Percentiles rank a stretch among this genome's conserved stretches.
These are phyloP conservation scores for Hanseniaspora gamundiae DNA, from an alignment of 1,139 yeast species.

Conservation along the genomic window DNA sequence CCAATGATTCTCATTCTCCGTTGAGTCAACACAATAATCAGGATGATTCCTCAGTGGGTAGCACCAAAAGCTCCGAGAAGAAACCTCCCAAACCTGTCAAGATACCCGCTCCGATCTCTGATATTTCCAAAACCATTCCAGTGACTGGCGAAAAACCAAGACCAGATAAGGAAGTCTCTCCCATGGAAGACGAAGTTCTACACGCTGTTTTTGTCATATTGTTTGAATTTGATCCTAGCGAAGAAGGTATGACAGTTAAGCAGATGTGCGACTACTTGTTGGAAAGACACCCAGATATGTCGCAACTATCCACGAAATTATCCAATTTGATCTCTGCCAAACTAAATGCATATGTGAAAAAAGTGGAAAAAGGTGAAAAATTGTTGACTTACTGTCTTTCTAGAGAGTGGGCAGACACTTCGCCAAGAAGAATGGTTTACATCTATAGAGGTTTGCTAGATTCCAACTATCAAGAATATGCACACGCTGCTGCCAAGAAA, in stretches of 20 bases:
- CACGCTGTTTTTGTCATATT: conserved; percentile 61
- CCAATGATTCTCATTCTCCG: too few species aligned
- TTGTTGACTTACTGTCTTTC: conserved; percentile 60
- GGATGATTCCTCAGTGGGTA: conserved; percentile 1
- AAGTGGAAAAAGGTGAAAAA: conserved; percentile 69
- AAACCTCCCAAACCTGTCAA: conserved; percentile 5
- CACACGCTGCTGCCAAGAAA: conserved; percentile 37
- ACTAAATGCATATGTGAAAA: conserved; percentile 69
- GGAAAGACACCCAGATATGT: conserved; percentile 71
- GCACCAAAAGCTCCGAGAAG: conserved; percentile 2
- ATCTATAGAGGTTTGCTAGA: conserved; percentile 69
- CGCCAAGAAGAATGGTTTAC: conserved; percentile 80
- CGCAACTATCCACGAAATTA: conserved; percentile 65
- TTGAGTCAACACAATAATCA: too few species aligned
- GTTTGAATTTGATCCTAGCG: conserved; percentile 49
- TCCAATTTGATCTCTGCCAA: conserved; percentile 73
- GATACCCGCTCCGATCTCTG: conserved; percentile 38
- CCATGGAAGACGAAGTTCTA: conserved; percentile 64
- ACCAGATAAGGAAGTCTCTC: conserved; percentile 50
- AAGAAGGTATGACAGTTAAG: conserved; percentile 74
- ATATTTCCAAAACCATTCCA: conserved; percentile 67
- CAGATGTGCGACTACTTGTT: conserved; percentile 67
- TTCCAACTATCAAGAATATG: conserved; percentile 58
- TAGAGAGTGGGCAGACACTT: conserved; percentile 82
- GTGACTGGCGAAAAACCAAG: conserved; percentile 70